Percentiles rank a stretch among this genome's conserved stretches.
phyloP scores from a whole-genome alignment of 1,139 yeast genomes.

The Taphrina populina region DNA sequence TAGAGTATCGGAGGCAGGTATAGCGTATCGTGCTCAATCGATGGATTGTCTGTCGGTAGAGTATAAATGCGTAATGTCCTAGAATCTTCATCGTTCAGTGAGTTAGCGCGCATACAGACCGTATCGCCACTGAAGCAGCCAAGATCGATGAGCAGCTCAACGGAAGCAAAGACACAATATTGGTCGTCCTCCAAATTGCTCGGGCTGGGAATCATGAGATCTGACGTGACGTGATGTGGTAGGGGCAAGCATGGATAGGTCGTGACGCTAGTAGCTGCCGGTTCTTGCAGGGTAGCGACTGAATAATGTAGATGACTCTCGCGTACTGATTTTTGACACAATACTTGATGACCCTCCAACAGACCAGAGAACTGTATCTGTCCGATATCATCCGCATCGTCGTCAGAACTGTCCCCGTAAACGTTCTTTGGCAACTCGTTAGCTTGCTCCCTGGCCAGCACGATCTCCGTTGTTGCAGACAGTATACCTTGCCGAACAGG shows the following conservation, averaged over 20 bases:
- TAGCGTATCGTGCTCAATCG: slow-evolving; percentile 44
- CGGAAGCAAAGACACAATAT: slow-evolving; percentile 13
- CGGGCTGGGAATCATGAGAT: background rate
- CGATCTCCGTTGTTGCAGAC: slow-evolving; percentile 19
- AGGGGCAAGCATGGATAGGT: background rate
- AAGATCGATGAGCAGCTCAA: slow-evolving; percentile 11
- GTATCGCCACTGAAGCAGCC: slow-evolving; percentile 24
- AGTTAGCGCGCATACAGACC: background rate
- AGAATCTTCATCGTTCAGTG: background rate
- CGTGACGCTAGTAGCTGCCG: background rate
- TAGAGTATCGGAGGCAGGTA: slow-evolving; percentile 67
- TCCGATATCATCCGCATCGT: slow-evolving; percentile 10
- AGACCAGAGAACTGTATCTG: slow-evolving; percentile 9
- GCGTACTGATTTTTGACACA: too few species aligned
- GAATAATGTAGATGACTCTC: background rate
- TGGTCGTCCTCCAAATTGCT: slow-evolving; percentile 9
- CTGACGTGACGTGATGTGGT: background rate
- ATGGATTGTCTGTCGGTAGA: slow-evolving; percentile 11
- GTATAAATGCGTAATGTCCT: background rate
- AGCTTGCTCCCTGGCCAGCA: slow-evolving; percentile 18
- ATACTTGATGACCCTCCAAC: background rate
- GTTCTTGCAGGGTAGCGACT: background rate
- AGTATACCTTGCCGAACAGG: slow-evolving; percentile 31
- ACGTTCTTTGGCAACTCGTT: background rate
- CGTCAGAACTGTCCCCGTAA: background rate